These are phyloP conservation scores for Digitaria exilis DNA, from an alignment of 202 grass and related monocot species.

Conservation along the genomic window DNA sequence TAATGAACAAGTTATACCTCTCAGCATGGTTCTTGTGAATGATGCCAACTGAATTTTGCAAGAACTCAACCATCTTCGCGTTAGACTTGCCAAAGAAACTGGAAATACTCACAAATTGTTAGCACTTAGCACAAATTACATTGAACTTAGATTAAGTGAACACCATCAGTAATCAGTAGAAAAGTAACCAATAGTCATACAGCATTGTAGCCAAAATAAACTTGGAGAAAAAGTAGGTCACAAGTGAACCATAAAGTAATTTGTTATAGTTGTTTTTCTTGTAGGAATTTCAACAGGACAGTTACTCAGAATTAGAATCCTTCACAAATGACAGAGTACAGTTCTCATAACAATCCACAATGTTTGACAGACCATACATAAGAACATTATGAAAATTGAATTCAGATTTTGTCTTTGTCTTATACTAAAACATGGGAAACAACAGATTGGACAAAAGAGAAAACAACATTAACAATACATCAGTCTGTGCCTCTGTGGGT, in stretches of 20 bases:
- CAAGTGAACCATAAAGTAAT: background rate
- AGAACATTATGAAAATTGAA: background rate
- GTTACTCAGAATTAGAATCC: background rate
- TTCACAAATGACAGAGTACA: background rate
- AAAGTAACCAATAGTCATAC: background rate
- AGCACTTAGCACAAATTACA: background rate
- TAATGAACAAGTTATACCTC: slow-evolving; percentile 95
- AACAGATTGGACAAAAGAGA: background rate
- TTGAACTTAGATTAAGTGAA: background rate
- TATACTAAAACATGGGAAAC: background rate
- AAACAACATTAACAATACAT: background rate
- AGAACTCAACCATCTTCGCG: slow-evolving; percentile 93
- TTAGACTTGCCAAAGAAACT: slow-evolving; percentile 87
- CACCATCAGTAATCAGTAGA: slow-evolving; percentile 14
- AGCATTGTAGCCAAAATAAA: background rate
- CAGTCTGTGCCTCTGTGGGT: background rate
- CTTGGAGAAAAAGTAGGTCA: background rate
- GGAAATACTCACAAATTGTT: slow-evolving; percentile 35
- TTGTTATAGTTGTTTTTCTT: background rate
- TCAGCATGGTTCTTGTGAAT: slow-evolving; percentile 96
- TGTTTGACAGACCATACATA: background rate
- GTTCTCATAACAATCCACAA: background rate
- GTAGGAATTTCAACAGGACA: background rate
- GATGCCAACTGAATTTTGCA: slow-evolving; percentile 85
- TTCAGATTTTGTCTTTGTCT: background rate